Base-by-base conservation (phyloP, 495 filamentous ascomycete genomes). In the Penicillium simplicissimum region DNA sequence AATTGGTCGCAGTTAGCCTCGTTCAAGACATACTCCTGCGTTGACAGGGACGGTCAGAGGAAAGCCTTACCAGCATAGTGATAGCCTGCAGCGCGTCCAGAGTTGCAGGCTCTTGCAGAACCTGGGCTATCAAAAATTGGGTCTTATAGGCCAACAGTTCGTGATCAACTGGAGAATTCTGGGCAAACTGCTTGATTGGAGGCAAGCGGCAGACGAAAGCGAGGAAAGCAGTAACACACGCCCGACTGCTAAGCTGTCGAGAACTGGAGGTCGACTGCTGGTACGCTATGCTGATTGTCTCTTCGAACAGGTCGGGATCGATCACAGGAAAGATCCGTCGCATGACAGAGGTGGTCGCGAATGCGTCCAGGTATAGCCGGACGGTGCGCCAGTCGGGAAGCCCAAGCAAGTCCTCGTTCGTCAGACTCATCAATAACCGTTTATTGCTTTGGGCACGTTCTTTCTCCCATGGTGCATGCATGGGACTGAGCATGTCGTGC, bases 151-250 rank as follows among this genome's bases (percentile, higher is more conserved):
- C 71, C 51, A 75, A 68, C 9, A 58, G 48, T 47, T 80, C 74
- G 45, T 74, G 71, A 57, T 83, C 74, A 4, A 81, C 37, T 15
- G 57, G 55, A 19, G 37, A 25, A 5, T n/a, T 33, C 53, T 40
- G 17, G 17, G 59, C 4, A 17, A 48, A 2, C 0, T 35, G 45
- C 36, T 66, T 68, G 35, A 72, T 59, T 0, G 59, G 51, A 17
- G 73, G 70, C 8, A 79, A 60, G 13, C 74, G 62, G 3, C 69
- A 62, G 11, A 72, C 58, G 60, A 82, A 74, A 0, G 76, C 73
- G 8, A 80, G 45, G 57, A 84, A 83, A 7, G 79, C 71, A 65
- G 81, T 73, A 9, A 83, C 69, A 51, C 76, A 82, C 0, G 78
- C 79, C 51, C 71, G 73, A 15, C 70, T 65, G 34, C 68, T 70